A percentile compares a stretch with the other conserved stretches of the same genome.
phyloP scores from a whole-genome alignment of 2,329 filamentous ascomycete genomes.

The Fusarium hostae region DNA sequence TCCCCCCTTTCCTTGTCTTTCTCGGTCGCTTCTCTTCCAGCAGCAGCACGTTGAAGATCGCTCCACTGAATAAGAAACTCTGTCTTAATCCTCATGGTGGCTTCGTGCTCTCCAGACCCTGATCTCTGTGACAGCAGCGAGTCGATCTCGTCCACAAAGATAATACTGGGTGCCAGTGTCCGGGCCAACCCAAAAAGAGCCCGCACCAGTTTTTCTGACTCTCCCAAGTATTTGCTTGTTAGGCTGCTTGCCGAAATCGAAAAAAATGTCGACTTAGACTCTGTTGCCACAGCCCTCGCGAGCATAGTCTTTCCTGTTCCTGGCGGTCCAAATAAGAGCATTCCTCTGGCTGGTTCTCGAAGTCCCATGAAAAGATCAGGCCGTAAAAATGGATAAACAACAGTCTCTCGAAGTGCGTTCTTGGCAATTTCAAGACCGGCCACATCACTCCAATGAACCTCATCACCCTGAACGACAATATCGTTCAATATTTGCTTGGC shows the following conservation, averaged over 20 bases:
- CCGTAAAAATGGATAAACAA: conserved; percentile 95
- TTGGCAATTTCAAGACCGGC: conserved; percentile 92
- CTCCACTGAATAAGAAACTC: conserved; percentile 99
- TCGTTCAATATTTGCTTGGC: conserved; percentile 96
- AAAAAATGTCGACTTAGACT: conserved; percentile 95
- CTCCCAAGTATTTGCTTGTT: conserved; percentile 95
- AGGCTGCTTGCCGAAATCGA: conserved; percentile 94
- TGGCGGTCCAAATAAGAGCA: conserved; percentile 95
- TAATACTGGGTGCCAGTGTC: conserved; percentile 89
- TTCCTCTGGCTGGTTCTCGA: conserved; percentile 91
- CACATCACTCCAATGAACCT: conserved; percentile 94
- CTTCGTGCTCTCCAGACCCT: conserved; percentile 89
- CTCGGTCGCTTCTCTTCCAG: conserved; percentile 77
- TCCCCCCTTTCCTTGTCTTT: conserved; percentile 80
- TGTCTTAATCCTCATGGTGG: conserved; percentile 93
- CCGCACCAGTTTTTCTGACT: conserved; percentile 94
- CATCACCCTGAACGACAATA: conserved; percentile 92
- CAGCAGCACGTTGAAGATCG: conserved; percentile 89
- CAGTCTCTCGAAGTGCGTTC: conserved; percentile 90
- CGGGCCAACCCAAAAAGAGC: conserved; percentile 93
- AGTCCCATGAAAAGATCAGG: conserved; percentile 97
- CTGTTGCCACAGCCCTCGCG: conserved; percentile 88
- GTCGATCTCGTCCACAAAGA: conserved; percentile 98
- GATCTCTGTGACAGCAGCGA: conserved; percentile 87
- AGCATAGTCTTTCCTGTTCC: conserved; percentile 99